Conservation (phyloP, 805 yeast genomes). For the Yamadazyma phyllophila region DNA sequence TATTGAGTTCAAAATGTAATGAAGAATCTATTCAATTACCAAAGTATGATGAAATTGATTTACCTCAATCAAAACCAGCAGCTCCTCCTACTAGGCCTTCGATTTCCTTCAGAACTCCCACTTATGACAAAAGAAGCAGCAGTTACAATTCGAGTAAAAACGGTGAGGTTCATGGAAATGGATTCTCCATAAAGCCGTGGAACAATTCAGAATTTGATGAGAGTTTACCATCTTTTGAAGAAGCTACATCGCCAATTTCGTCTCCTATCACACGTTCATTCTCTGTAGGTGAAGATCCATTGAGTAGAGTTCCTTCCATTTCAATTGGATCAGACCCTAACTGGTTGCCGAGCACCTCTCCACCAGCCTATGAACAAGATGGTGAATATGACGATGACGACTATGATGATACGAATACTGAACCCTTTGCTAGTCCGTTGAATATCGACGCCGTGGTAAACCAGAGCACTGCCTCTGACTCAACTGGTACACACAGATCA, state of each 20-base stretch:
- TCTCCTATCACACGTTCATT: slow-evolving; percentile 37
- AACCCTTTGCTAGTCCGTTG: slow-evolving; percentile 7
- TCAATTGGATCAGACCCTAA: slow-evolving; percentile 18
- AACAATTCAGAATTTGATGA: slow-evolving; percentile 19
- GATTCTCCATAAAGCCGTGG: slow-evolving; percentile 31
- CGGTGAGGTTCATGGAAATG: slow-evolving; percentile 20
- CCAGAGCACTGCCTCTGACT: slow-evolving; percentile 7
- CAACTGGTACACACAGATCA: slow-evolving; percentile 10
- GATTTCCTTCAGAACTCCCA: slow-evolving; percentile 40
- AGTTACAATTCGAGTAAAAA: neutral
- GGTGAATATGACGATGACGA: slow-evolving; percentile 4
- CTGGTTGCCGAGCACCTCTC: slow-evolving; percentile 25
- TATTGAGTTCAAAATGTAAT: slow-evolving; percentile 41
- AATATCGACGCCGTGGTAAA: slow-evolving; percentile 31
- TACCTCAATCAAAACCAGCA: neutral
- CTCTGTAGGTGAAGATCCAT: slow-evolving; percentile 35
- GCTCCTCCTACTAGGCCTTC: slow-evolving; percentile 14
- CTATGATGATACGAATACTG: neutral
- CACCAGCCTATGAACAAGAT: slow-evolving; percentile 15
- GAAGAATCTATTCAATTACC: slow-evolving; percentile 43
- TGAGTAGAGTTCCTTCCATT: slow-evolving; percentile 35
- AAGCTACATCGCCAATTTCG: slow-evolving; percentile 53
- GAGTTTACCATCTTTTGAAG: slow-evolving; percentile 61
- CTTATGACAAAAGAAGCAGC: slow-evolving; percentile 18
- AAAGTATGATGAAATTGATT: slow-evolving; percentile 30